Evolutionary conservation across 2,329 filamentous ascomycete species (phyloP).

Genomic region (Didymella pomorum): DNA sequence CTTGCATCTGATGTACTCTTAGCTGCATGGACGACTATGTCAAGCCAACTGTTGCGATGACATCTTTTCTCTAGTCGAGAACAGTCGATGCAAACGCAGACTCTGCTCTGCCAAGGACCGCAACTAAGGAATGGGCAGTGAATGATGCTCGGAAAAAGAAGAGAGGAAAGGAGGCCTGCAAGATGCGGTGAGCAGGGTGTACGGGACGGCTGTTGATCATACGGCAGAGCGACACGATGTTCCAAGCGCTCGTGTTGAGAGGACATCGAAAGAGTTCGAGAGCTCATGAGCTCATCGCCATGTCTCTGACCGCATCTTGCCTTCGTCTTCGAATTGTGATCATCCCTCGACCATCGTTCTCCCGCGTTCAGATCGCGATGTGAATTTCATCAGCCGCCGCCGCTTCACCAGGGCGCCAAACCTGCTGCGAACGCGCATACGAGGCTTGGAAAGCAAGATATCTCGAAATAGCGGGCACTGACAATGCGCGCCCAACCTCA

Average conservation of each 20-base stretch:
- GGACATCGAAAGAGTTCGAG: not conserved
- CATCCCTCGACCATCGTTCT: not conserved
- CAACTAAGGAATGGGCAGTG: not conserved
- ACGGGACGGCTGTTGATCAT: not conserved
- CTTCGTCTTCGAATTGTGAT: not conserved
- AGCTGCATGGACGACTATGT: not conserved
- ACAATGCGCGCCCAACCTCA: not conserved
- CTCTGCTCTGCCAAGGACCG: not conserved
- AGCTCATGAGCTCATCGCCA: not conserved
- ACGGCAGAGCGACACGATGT: constrained; percentile 5
- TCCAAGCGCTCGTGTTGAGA: not conserved
- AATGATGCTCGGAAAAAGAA: not conserved
- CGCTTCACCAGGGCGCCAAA: not conserved
- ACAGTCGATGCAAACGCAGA: not conserved
- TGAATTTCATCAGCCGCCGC: not conserved
- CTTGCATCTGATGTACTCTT: not conserved
- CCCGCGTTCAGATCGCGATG: not conserved
- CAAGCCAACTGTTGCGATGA: not conserved
- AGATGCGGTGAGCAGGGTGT: not conserved
- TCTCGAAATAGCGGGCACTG: not conserved
- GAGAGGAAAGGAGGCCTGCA: not conserved
- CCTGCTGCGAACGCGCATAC: not conserved
- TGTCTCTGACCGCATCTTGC: not conserved
- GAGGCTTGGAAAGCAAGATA: not conserved
- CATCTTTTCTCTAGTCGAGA: not conserved